Evolutionary conservation across 305 asterid species (phyloP), one percentile per base, ranked within the genome.

Genomic region (Nicotiana rustica): DNA sequence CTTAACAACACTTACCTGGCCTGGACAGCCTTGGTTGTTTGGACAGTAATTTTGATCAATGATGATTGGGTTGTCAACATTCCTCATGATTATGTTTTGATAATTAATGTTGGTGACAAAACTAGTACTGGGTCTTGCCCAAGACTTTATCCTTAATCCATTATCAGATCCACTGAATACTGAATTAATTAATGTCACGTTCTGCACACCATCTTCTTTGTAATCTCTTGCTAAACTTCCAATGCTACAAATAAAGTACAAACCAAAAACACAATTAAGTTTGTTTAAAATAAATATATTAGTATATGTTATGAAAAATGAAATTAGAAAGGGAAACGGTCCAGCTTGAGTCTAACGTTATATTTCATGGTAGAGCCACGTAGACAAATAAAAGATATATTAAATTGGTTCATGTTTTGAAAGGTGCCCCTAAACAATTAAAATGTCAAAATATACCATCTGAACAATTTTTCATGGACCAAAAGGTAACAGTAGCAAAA

Each of bases 1-100:
- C 29, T 25, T 25, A 25, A 25, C 29, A 36, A 36, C 6, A 36
- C 41, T 36, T 36, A 89, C 96, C 92, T 89, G 92, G 15, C 38
- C 10, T 9, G 96, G 96, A 79, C 96, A 90, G 1, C 85, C 89
- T 78, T 83, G 69, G 38, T 92, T 87, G 81, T 83, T 61, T 10
- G 91, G 91, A 64, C 93, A 90, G 56, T 89, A 89, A 19, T 90
- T 89, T 52, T 92, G 93, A 82, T 90, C 91, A 62, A 89, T 89
- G 75, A 89, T 83, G n/a, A 90, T 89, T 35, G 95, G 95, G 29
- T 89, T 88, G 17, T 88, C 86, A 12, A 89, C 92, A 33, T 86
- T 87, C 65, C 79, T 84, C 93, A 90, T 88, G 12, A 83, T 44
- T 0, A 91, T 86, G 57, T 90, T 85, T 57, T 77, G 85, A 78